These are phyloP conservation scores for Trichoderma endophyticum DNA, from an alignment of 2,329 filamentous ascomycete genomes.

Conservation along the genomic window DNA sequence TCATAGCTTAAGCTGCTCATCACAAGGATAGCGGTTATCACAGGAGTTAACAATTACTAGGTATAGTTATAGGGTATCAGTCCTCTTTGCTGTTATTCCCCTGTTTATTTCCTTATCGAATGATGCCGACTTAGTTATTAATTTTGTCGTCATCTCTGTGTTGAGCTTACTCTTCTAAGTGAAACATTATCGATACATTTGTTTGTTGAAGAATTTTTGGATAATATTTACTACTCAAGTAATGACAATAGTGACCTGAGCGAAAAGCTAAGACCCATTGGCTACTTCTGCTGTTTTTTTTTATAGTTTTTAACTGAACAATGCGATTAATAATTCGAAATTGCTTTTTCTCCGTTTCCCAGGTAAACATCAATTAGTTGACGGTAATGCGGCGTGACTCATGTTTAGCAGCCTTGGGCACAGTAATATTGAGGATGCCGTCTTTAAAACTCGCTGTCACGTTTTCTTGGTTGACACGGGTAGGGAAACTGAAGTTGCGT, in stretches of 20 bases:
- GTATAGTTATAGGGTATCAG: too few relatives aligned
- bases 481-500: slow-evolving; percentile 63
- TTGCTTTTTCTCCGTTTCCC: neutral
- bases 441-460: slow-evolving; percentile 61
- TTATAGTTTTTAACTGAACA: neutral
- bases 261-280: neutral
- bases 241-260: neutral
- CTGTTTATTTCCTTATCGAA: too few relatives aligned
- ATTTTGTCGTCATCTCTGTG: neutral
- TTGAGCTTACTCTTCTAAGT: neutral
- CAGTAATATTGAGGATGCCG: slow-evolving; percentile 57
- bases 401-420: slow-evolving; percentile 45
- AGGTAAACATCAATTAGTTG: slow-evolving; percentile 25
- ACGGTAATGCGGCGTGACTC: slow-evolving; percentile 26
- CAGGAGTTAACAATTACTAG: too few relatives aligned
- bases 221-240: neutral
- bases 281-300: neutral
- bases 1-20: neutral
- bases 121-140: too few relatives aligned
- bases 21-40: too few relatives aligned
- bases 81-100: too few relatives aligned
- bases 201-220: neutral
- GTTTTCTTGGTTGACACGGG: slow-evolving; percentile 54
- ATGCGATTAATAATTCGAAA: neutral
- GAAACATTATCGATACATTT: neutral